phyloP scores from a whole-genome alignment of 768 basidiomycete species.

The Leucosporidium creatinivorum region DNA sequence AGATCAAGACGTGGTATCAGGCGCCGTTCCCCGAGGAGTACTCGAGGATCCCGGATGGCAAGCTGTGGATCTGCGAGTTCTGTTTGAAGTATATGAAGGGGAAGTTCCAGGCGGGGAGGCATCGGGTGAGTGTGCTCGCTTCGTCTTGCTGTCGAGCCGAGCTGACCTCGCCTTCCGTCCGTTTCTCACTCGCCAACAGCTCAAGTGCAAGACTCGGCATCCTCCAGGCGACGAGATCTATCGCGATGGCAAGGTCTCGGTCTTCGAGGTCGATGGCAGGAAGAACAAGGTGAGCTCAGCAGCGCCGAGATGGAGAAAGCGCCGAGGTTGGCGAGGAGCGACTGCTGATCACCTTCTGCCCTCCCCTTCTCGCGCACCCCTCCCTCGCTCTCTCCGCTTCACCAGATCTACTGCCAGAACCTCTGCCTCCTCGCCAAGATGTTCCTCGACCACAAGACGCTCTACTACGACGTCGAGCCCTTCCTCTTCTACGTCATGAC shows the following conservation, averaged over 20 bases:
- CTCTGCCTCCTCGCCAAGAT: slow-evolving; percentile 94
- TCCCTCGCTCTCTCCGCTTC: neutral
- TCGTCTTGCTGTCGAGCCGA: neutral
- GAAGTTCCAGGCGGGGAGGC: slow-evolving; percentile 71
- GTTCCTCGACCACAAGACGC: slow-evolving; percentile 97
- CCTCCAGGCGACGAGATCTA: slow-evolving; percentile 99
- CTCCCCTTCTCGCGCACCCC: neutral
- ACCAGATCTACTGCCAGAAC: slow-evolving; percentile 95
- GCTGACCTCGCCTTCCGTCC: neutral
- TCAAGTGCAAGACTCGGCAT: slow-evolving; percentile 89
- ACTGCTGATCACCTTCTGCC: neutral
- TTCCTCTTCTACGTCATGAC: slow-evolving; percentile 98
- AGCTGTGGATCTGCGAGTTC: slow-evolving; percentile 94
- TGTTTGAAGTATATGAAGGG: slow-evolving; percentile 98
- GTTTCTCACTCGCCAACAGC: slow-evolving; percentile 46
- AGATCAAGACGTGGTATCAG: slow-evolving; percentile 97
- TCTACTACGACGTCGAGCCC: slow-evolving; percentile 98
- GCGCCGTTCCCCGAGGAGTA: slow-evolving; percentile 99
- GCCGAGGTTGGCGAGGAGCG: neutral
- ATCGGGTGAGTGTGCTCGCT: slow-evolving; percentile 56
- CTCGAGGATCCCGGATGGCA: slow-evolving; percentile 78
- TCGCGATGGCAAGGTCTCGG: slow-evolving; percentile 73
- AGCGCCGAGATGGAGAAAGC: slow-evolving; percentile 4
- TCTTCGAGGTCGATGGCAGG: slow-evolving; percentile 96
- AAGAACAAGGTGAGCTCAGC: slow-evolving; percentile 70